These are phyloP conservation scores for Phellopilus nigrolimitatus DNA, from an alignment of 1,284 basidiomycete species.

Conservation along the genomic window DNA sequence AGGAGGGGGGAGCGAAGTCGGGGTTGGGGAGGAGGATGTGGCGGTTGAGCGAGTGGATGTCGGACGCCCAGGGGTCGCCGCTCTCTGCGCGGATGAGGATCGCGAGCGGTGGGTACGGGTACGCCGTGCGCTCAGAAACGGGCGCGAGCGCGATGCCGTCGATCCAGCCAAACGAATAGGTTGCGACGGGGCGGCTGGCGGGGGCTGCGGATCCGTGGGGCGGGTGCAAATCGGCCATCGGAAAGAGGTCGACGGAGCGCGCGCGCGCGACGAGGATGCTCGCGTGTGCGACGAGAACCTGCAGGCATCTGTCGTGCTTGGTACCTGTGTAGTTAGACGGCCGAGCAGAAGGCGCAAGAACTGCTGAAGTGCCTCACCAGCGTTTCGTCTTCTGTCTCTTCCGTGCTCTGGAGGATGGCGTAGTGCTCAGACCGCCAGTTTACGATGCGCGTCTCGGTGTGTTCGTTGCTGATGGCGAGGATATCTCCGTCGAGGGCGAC, in stretches of 20 bases:
- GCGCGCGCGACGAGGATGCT: conserved; percentile 53
- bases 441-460: conserved; percentile 43
- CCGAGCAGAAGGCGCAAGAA: conserved; percentile 19
- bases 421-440: conserved; percentile 46
- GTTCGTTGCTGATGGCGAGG: conserved; percentile 48
- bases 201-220: conserved; percentile 19
- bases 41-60: conserved; percentile 42
- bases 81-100: conserved; percentile 52
- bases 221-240: conserved; percentile 33
- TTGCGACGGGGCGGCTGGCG: conserved; percentile 33
- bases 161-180: conserved; percentile 58
- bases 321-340: not conserved
- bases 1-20: not conserved
- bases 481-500: conserved; percentile 36
- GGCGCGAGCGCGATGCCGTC: conserved; percentile 41
- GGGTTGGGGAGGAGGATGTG: conserved; percentile 29
- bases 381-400: conserved; percentile 28
- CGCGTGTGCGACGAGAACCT: conserved; percentile 43
- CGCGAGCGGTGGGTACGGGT: conserved; percentile 32
- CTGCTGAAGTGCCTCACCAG: too few relatives aligned
- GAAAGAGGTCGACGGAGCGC: conserved; percentile 51
- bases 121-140: conserved; percentile 8
- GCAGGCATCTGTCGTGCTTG: conserved; percentile 43
- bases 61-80: conserved; percentile 53
- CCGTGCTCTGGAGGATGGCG: conserved; percentile 41